phyloP scores from a whole-genome alignment of 805 yeast species.

The Maudiozyma bulderi region DNA sequence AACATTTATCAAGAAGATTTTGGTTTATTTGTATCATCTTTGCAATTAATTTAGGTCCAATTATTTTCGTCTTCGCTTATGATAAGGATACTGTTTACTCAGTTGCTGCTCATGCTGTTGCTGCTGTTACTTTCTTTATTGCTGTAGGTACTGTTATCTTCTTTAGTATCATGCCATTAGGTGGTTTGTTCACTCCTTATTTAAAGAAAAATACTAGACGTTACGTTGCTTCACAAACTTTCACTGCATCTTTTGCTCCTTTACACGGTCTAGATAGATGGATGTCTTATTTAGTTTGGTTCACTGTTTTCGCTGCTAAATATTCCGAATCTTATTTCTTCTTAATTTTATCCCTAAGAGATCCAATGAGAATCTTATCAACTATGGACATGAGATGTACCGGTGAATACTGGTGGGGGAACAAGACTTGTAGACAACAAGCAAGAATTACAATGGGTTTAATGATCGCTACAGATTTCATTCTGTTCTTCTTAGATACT shows the following conservation, averaged over 20 bases:
- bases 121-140: conserved; percentile 82
- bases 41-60: conserved; percentile 70
- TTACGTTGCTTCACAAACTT: conserved; percentile 88
- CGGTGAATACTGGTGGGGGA: conserved; percentile 86
- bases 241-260: conserved; percentile 82
- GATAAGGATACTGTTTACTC: conserved; percentile 61
- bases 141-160: conserved; percentile 76
- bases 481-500: conserved; percentile 96
- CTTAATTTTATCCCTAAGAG: conserved; percentile 80
- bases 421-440: conserved; percentile 72
- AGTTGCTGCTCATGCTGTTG: conserved; percentile 63
- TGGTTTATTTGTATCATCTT: conserved; percentile 61
- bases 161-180: conserved; percentile 92
- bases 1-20: conserved; percentile 83
- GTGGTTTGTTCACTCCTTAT: conserved; percentile 90
- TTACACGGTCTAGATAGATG: conserved; percentile 87
- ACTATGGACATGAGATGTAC: conserved; percentile 84
- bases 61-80: conserved; percentile 75
- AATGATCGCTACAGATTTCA: conserved; percentile 86
- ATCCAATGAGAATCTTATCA: conserved; percentile 86
- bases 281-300: conserved; percentile 91
- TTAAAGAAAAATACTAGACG: conserved; percentile 78
- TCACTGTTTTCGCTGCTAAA: conserved; percentile 80
- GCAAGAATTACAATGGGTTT: conserved; percentile 82
- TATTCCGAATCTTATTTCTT: conserved; percentile 85